Evolutionary conservation across 1,139 yeast species (phyloP).

Genomic region (Trichomonascaceae sp.): DNA sequence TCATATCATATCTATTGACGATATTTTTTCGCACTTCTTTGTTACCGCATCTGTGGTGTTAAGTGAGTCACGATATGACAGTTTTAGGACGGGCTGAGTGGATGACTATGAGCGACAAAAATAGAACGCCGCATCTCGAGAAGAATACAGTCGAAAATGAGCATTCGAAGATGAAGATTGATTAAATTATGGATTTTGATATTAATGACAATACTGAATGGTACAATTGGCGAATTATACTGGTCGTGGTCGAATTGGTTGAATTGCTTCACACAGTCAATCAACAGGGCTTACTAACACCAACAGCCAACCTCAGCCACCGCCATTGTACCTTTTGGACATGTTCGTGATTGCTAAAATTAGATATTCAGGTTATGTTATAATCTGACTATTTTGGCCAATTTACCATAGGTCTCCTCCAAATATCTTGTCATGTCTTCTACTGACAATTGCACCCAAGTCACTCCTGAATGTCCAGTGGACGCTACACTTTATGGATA

Average conservation of each 20-base stretch:
- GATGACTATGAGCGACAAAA: background rate
- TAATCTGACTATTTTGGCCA: background rate
- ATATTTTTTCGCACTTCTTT: too few species aligned
- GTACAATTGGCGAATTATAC: too few species aligned
- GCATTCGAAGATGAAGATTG: too few species aligned
- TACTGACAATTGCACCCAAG: background rate
- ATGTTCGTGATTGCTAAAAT: background rate
- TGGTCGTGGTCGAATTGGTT: too few species aligned
- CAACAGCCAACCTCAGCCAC: background rate
- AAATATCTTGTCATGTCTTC: background rate
- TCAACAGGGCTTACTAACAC: too few species aligned
- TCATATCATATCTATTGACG: too few species aligned
- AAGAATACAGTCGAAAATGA: too few species aligned
- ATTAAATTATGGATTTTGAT: too few species aligned
- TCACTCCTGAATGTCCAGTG: background rate
- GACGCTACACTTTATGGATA: conserved; percentile 34
- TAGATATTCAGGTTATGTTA: background rate
- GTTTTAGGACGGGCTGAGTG: background rate
- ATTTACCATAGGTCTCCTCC: background rate
- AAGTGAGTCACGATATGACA: background rate
- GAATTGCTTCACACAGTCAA: too few species aligned
- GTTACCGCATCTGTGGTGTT: background rate
- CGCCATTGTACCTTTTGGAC: background rate
- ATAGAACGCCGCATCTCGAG: background rate
- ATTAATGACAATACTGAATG: too few species aligned